These are phyloP conservation scores for Colletotrichum echinochloae DNA, from an alignment of 2,329 filamentous ascomycete species.

Conservation along the genomic window DNA sequence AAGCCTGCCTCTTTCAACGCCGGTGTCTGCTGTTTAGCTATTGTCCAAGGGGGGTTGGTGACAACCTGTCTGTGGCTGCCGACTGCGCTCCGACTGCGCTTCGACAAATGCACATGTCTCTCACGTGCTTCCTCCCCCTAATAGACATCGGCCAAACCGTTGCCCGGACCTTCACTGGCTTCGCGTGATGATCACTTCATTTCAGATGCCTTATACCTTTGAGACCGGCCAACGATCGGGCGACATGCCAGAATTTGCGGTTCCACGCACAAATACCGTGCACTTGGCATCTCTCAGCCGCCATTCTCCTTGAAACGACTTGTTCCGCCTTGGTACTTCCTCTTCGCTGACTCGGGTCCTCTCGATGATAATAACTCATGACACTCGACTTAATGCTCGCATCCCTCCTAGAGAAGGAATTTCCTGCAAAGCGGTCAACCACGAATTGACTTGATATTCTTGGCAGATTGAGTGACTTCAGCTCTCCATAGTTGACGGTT, in stretches of 20 bases:
- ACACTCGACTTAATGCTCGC: neutral
- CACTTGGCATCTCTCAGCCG: neutral
- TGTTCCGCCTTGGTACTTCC: neutral
- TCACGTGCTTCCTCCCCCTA: slow-evolving; percentile 10
- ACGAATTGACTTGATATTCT: neutral
- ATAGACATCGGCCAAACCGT: neutral
- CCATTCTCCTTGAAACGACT: neutral
- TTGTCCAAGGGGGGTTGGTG: neutral
- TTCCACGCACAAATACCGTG: neutral
- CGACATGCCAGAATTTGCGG: neutral
- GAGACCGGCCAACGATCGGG: too few species aligned
- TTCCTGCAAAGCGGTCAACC: neutral
- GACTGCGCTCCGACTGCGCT: neutral
- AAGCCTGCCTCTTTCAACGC: neutral
- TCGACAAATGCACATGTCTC: neutral
- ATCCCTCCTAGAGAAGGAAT: neutral
- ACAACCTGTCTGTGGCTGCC: neutral
- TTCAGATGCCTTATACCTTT: neutral
- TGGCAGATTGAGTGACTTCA: neutral
- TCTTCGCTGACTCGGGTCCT: neutral
- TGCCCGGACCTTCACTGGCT: too few species aligned
- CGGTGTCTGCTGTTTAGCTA: neutral
- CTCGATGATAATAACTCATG: neutral
- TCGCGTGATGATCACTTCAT: neutral
- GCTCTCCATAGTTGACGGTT: neutral